Evolutionary conservation across 805 yeast species (phyloP).

Genomic region (Grigorovia humatica): DNA sequence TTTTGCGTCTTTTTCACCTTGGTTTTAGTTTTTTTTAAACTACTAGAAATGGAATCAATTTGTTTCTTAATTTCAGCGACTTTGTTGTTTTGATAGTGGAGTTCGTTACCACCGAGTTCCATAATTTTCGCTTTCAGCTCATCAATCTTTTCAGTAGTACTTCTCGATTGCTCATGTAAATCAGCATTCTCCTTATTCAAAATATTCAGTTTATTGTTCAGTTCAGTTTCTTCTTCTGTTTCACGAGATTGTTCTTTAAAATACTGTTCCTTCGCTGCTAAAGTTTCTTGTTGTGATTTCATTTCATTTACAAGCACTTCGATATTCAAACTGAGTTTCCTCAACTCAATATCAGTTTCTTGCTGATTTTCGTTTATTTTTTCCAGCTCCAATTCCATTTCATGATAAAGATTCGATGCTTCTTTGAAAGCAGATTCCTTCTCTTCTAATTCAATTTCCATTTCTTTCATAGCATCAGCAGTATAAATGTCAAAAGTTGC

Average conservation of each 20-base stretch:
- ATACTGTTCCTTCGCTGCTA: slow-evolving; percentile 29
- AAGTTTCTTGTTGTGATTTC: slow-evolving; percentile 34
- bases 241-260: slow-evolving; percentile 15
- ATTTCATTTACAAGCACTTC: slow-evolving; percentile 48
- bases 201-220: slow-evolving; percentile 17
- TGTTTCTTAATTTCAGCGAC: slow-evolving; percentile 67
- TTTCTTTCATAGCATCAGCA: slow-evolving; percentile 44
- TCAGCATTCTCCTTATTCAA: slow-evolving; percentile 33
- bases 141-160: slow-evolving; percentile 44
- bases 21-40: slow-evolving; percentile 46
- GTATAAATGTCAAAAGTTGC: slow-evolving; percentile 30
- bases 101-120: slow-evolving; percentile 83
- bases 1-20: slow-evolving; percentile 51
- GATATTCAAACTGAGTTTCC: slow-evolving; percentile 53
- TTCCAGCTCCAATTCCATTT: slow-evolving; percentile 51
- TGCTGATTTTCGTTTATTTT: slow-evolving; percentile 59
- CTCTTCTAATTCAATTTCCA: slow-evolving; percentile 41
- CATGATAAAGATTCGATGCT: slow-evolving; percentile 40
- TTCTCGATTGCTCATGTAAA: slow-evolving; percentile 43
- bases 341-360: slow-evolving; percentile 49
- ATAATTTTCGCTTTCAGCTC: slow-evolving; percentile 65
- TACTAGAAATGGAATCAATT: slow-evolving; percentile 48
- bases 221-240: slow-evolving; percentile 25
- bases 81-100: slow-evolving; percentile 68
- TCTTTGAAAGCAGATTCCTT: slow-evolving; percentile 45